Evolutionary conservation across 2,329 filamentous ascomycete genomes (phyloP).

Genomic region (Colletotrichum eremochloae): DNA sequence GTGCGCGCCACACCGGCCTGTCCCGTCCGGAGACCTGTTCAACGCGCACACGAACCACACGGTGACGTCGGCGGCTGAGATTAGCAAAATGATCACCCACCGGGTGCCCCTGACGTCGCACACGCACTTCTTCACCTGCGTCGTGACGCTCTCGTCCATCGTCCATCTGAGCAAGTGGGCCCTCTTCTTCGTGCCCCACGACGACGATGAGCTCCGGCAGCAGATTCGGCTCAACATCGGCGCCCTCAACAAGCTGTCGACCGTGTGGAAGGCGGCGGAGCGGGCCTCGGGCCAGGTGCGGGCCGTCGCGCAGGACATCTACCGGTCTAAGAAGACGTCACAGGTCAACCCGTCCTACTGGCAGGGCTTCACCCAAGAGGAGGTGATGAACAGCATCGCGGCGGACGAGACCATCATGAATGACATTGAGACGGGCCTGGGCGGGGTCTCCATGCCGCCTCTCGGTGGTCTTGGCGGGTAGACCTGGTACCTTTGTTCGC

Average conservation of each 20-base stretch:
- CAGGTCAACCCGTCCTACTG: constrained; percentile 67
- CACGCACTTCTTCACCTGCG: constrained; percentile 87
- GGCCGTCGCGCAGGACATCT: constrained; percentile 83
- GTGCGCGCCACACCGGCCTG: constrained; percentile 72
- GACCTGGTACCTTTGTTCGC: background rate
- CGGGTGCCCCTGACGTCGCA: constrained; percentile 79
- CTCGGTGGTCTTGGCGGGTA: constrained; percentile 19
- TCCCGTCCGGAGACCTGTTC: constrained; percentile 64
- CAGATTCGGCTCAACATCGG: constrained; percentile 84
- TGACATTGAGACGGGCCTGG: constrained; percentile 61
- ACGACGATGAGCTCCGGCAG: constrained; percentile 78
- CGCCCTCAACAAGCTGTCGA: constrained; percentile 76
- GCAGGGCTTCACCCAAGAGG: constrained; percentile 67
- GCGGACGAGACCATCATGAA: constrained; percentile 71
- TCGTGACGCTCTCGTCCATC: constrained; percentile 82
- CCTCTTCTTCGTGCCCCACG: constrained; percentile 69
- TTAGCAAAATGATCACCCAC: constrained; percentile 81
- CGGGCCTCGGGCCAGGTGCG: constrained; percentile 80
- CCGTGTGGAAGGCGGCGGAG: constrained; percentile 79
- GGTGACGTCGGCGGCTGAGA: constrained; percentile 81
- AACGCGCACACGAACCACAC: constrained; percentile 84
- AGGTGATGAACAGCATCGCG: constrained; percentile 67
- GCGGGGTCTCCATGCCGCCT: constrained; percentile 13
- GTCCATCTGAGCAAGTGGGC: constrained; percentile 87
- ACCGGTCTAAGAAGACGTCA: constrained; percentile 68